Evolutionary conservation across 129 eudicot genomes (phyloP).

Genomic region (Tagetes erecta): DNA sequence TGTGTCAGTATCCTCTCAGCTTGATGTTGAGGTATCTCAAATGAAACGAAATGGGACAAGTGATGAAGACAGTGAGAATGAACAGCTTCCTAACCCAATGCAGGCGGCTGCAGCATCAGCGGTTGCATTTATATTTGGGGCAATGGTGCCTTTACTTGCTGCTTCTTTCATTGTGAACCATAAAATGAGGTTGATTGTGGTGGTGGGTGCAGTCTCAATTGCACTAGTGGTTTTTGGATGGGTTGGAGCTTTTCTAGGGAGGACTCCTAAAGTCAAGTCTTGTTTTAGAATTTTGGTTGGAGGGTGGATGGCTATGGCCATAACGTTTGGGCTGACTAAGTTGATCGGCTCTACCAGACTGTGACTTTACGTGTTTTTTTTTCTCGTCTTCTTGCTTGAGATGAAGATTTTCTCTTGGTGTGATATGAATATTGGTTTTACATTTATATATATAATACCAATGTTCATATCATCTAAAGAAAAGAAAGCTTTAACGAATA

Average conservation of each 20-base stretch:
- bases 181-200: slow-evolving; percentile 34
- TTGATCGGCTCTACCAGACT: slow-evolving; percentile 37
- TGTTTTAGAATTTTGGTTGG: slow-evolving; percentile 38
- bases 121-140: slow-evolving; percentile 38
- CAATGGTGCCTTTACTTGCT: slow-evolving; percentile 42
- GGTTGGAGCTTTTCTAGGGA: slow-evolving; percentile 38
- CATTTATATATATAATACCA: background rate
- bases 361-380: background rate
- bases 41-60: slow-evolving; percentile 18
- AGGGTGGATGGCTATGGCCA: slow-evolving; percentile 52
- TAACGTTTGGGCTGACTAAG: slow-evolving; percentile 42
- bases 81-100: slow-evolving; percentile 36
- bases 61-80: slow-evolving; percentile 19
- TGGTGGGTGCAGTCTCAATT: slow-evolving; percentile 39
- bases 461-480: no score
- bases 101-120: slow-evolving; percentile 51
- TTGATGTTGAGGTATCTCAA: slow-evolving; percentile 36
- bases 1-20: slow-evolving; percentile 40
- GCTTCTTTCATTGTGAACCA: slow-evolving; percentile 40
- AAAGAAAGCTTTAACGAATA: background rate
- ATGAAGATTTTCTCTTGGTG: background rate
- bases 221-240: slow-evolving; percentile 40
- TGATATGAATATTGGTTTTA: background rate
- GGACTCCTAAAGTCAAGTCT: slow-evolving; percentile 41
- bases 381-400: background rate